These are phyloP conservation scores for Beauveria medogensis DNA, from an alignment of 2,329 filamentous ascomycete genomes.

Conservation along the genomic window DNA sequence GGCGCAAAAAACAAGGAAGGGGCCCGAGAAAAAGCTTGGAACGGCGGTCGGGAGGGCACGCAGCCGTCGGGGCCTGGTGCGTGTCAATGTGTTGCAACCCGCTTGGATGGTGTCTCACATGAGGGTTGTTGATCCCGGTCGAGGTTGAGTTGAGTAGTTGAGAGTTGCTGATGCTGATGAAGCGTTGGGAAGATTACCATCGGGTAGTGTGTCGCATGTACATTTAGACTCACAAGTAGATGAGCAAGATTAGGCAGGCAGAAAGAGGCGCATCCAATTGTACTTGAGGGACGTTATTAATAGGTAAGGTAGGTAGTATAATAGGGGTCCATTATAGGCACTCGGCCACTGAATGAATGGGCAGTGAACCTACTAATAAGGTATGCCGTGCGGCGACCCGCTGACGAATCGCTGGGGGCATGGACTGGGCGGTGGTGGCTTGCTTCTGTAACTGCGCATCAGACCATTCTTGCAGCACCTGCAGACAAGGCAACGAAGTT, in stretches of 20 bases:
- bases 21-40: background rate
- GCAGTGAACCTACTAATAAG: background rate
- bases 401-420: background rate
- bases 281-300: too few relatives aligned
- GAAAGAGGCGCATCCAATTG: too few relatives aligned
- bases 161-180: background rate
- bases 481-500: background rate
- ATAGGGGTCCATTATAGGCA: background rate
- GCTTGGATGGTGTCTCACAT: background rate
- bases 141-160: background rate
- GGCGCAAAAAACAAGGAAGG: slow-evolving; percentile 1
- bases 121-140: background rate
- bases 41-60: background rate
- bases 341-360: background rate
- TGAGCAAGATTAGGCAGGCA: too few relatives aligned
- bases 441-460: background rate
- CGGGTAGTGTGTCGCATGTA: background rate
- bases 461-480: background rate
- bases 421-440: background rate
- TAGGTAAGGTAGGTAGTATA: too few relatives aligned
- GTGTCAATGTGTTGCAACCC: background rate
- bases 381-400: background rate
- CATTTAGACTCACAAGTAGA: too few relatives aligned
- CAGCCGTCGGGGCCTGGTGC: background rate
- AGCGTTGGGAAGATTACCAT: background rate